phyloP scores from a whole-genome alignment of 257 asterid species.

The Henckelia pumila region DNA sequence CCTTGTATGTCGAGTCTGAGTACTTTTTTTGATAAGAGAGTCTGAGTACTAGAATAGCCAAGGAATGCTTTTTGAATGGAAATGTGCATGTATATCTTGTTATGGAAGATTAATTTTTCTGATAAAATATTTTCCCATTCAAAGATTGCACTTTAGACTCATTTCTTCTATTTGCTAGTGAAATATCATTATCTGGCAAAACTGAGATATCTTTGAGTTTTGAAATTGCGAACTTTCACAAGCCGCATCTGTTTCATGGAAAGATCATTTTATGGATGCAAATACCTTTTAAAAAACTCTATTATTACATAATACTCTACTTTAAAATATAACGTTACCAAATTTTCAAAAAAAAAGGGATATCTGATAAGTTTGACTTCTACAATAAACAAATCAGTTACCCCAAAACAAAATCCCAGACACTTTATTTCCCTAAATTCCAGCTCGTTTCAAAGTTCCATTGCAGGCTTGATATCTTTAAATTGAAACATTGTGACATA shows the following conservation, averaged over 20 bases:
- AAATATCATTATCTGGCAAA: background rate
- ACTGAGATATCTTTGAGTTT: background rate
- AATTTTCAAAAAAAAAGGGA: background rate
- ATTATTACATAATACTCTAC: too few species aligned
- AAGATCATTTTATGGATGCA: background rate
- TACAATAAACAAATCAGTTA: too few species aligned
- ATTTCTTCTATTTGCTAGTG: background rate
- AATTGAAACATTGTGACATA: constrained; percentile 14
- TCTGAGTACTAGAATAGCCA: constrained; percentile 20
- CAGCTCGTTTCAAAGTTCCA: background rate
- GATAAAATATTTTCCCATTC: background rate
- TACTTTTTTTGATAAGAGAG: too few species aligned
- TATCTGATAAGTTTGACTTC: background rate
- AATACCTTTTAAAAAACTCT: background rate
- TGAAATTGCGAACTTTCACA: background rate
- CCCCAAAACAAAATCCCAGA: too few species aligned
- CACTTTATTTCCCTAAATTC: background rate
- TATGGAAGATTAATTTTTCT: constrained; percentile 13
- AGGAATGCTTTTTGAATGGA: constrained; percentile 8
- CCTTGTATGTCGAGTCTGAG: constrained; percentile 16
- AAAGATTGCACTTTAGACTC: constrained; percentile 14
- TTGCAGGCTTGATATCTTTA: background rate
- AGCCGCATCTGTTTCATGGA: background rate
- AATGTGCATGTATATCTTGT: constrained; percentile 16
- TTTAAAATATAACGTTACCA: background rate